Evolutionary conservation across 2,329 filamentous ascomycete genomes (phyloP).

Genomic region (Monilinia aucupariae): DNA sequence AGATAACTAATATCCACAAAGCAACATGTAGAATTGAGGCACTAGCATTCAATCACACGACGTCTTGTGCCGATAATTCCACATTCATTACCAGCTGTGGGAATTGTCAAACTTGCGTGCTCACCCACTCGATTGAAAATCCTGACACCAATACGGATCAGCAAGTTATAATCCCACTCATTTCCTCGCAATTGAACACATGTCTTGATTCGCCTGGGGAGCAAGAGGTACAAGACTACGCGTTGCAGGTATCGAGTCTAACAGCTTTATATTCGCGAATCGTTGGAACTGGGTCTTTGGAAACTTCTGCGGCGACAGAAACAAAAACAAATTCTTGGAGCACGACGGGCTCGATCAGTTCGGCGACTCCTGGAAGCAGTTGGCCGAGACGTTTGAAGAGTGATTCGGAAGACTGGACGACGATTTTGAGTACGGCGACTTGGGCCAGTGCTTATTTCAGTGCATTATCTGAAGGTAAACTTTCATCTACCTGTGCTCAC

Average conservation of each 20-base stretch:
- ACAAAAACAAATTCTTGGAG: neutral
- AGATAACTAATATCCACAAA: slow-evolving; percentile 5
- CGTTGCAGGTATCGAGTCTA: slow-evolving; percentile 26
- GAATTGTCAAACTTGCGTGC: slow-evolving; percentile 27
- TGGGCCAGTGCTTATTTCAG: slow-evolving; percentile 17
- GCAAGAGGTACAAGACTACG: slow-evolving; percentile 19
- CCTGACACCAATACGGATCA: slow-evolving; percentile 14
- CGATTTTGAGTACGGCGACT: slow-evolving; percentile 14
- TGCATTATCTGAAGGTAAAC: slow-evolving; percentile 14
- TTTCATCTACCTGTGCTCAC: neutral
- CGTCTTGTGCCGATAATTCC: slow-evolving; percentile 25
- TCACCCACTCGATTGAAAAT: slow-evolving; percentile 23
- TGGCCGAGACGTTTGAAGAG: slow-evolving; percentile 1
- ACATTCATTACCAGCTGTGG: slow-evolving; percentile 28
- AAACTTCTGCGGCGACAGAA: neutral
- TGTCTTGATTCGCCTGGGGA: slow-evolving; percentile 22
- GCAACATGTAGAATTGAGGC: slow-evolving; percentile 26
- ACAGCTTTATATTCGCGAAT: slow-evolving; percentile 14
- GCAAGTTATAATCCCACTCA: slow-evolving; percentile 5
- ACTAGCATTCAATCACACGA: slow-evolving; percentile 19
- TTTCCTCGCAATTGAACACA: slow-evolving; percentile 20
- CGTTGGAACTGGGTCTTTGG: neutral
- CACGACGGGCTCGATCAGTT: neutral
- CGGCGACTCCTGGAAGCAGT: neutral
- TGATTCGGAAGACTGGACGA: slow-evolving; percentile 12